These are phyloP conservation scores for Dictyostelium intermedium DNA, from an alignment of 78 protist species.

Conservation along the genomic window DNA sequence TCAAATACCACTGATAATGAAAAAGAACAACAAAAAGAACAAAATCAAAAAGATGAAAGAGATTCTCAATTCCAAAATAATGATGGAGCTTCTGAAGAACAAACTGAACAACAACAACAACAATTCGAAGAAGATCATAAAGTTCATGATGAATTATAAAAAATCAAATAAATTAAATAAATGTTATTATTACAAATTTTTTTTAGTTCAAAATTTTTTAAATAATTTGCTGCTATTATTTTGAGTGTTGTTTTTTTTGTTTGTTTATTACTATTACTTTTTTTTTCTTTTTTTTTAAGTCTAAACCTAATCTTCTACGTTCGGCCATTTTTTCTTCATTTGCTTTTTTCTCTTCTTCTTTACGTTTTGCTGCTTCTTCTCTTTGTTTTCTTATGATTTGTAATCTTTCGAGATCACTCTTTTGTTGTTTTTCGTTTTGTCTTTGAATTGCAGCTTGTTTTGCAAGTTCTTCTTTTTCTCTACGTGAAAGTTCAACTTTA, in stretches of 20 bases:
- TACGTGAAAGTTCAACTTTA: slow-evolving; percentile 25
- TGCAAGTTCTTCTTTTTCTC: slow-evolving; percentile 69
- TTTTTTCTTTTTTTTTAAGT: neutral
- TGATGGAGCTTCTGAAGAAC: slow-evolving; percentile 14
- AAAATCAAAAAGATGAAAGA: neutral
- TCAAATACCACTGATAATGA: neutral
- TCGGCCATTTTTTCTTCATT: slow-evolving; percentile 51
- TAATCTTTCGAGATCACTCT: slow-evolving; percentile 53
- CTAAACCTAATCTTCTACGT: neutral
- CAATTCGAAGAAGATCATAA: neutral
- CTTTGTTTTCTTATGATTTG: slow-evolving; percentile 69
- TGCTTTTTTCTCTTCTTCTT: slow-evolving; percentile 79
- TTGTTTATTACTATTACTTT: neutral
- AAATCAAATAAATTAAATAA: neutral
- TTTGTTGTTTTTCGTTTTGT: slow-evolving; percentile 31
- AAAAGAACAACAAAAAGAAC: neutral
- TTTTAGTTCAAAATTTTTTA: neutral
- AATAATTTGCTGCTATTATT: neutral
- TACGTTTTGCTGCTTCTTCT: slow-evolving; percentile 75
- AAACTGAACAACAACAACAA: slow-evolving; percentile 22
- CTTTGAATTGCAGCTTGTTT: slow-evolving; percentile 30
- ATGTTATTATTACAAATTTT: neutral
- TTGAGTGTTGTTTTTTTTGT: neutral
- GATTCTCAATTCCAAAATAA: slow-evolving; percentile 2
- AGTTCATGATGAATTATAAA: slow-evolving; percentile 67